A percentile compares a stretch with the other conserved stretches of the same genome.
Evolutionary conservation across 1,139 yeast genomes (phyloP).

Genomic region (Taphrina sp.): DNA sequence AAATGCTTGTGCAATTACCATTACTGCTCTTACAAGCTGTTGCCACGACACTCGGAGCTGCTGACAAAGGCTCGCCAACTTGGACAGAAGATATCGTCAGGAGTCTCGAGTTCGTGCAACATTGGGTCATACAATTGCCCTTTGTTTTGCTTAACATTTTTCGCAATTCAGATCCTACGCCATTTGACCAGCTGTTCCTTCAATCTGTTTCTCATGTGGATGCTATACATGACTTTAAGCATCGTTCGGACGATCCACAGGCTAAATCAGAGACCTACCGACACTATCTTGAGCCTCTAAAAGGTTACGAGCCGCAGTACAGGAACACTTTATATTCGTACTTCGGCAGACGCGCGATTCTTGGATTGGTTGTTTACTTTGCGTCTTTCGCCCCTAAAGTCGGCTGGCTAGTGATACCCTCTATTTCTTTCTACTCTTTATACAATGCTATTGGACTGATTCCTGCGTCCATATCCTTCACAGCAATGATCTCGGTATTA

Average conservation of each 20-base stretch:
- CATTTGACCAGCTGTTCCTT: conserved; percentile 12
- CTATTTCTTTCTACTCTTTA: conserved; percentile 50
- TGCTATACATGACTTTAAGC: conserved; percentile 4
- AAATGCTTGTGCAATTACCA: background rate
- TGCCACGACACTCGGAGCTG: background rate
- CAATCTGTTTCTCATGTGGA: conserved; percentile 1
- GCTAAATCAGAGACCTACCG: background rate
- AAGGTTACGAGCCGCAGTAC: conserved; percentile 4
- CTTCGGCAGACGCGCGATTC: conserved; percentile 41
- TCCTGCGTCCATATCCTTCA: conserved; percentile 48
- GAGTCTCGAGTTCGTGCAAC: conserved; percentile 1
- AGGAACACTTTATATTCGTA: conserved; percentile 37
- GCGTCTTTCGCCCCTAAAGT: conserved; percentile 46
- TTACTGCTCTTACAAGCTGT: background rate
- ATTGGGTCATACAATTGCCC: conserved; percentile 13
- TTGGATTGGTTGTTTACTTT: conserved; percentile 41
- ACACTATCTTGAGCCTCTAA: background rate
- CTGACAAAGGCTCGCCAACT: background rate
- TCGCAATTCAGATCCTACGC: conserved; percentile 10
- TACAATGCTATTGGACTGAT: conserved; percentile 52
- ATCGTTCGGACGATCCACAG: conserved; percentile 13
- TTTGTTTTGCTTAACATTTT: background rate
- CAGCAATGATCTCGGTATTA: conserved; percentile 43
- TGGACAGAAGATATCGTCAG: background rate
- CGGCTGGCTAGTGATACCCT: conserved; percentile 50